phyloP scores from a whole-genome alignment of 2,329 filamentous ascomycete species.

The Neodidymelliopsis sp. region DNA sequence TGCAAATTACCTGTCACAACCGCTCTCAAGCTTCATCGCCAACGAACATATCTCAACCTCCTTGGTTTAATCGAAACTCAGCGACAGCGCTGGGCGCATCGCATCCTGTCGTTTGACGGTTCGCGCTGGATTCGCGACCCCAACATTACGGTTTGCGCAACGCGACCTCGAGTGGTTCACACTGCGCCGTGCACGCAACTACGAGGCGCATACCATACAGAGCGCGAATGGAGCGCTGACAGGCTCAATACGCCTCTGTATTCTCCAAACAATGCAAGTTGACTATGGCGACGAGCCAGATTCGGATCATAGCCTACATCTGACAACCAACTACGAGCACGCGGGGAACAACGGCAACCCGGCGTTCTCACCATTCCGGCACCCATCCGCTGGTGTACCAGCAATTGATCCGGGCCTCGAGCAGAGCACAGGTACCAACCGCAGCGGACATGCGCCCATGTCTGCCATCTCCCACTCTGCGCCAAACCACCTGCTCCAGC shows the following conservation, averaged over 20 bases:
- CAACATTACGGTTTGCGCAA: constrained; percentile 14
- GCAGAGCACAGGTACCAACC: constrained; percentile 43
- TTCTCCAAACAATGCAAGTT: constrained; percentile 47
- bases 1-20: constrained; percentile 16
- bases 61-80: not conserved
- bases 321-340: constrained; percentile 45
- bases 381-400: constrained; percentile 39
- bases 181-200: constrained; percentile 23
- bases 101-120: constrained; percentile 34
- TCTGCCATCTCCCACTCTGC: constrained; percentile 38
- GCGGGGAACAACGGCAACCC: constrained; percentile 36
- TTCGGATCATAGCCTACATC: constrained; percentile 43
- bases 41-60: constrained; percentile 4
- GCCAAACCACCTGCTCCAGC: constrained; percentile 44
- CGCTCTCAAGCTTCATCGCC: constrained; percentile 1
- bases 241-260: constrained; percentile 29
- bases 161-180: constrained; percentile 18
- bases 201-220: constrained; percentile 33
- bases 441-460: constrained; percentile 48
- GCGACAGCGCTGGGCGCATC: constrained; percentile 39
- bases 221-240: constrained; percentile 44
- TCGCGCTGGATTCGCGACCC: constrained; percentile 29
- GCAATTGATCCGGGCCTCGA: constrained; percentile 48
- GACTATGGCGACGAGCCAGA: constrained; percentile 46
- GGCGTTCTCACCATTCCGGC: constrained; percentile 46